A percentile compares a stretch with the other conserved stretches of the same genome.
Conservation (phyloP, 148 eudicot genomes). For the Selenicereus undatus region DNA sequence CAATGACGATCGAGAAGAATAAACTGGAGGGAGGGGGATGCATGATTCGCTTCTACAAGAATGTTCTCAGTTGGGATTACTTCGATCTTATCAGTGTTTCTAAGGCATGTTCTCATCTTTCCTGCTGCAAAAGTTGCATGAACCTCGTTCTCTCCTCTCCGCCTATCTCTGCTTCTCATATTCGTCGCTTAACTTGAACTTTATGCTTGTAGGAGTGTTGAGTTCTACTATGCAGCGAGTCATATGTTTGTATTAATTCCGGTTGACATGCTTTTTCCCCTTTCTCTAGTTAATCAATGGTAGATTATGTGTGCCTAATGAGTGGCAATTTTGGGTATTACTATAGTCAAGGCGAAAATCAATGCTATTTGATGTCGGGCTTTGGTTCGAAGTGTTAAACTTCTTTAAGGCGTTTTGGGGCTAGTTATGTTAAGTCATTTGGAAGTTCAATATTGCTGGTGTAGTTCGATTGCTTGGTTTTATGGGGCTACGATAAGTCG, state of each 20-base stretch:
- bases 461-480: background rate
- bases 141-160: background rate
- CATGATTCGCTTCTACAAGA: conserved; percentile 59
- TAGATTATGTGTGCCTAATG: background rate
- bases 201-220: background rate
- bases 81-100: conserved; percentile 45
- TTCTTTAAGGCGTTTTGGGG: background rate
- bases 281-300: background rate
- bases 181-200: background rate
- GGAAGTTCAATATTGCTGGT: background rate
- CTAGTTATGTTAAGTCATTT: background rate
- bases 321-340: background rate
- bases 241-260: background rate
- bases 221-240: too few relatives aligned
- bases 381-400: background rate
- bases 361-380: background rate
- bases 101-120: conserved; percentile 28
- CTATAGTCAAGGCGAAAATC: background rate
- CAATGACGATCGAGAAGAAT: conserved; percentile 59
- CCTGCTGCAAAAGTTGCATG: background rate
- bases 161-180: background rate
- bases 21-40: conserved; percentile 44
- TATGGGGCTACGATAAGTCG: background rate
- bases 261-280: too few relatives aligned
- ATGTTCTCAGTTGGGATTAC: conserved; percentile 88